Conservation (phyloP, 306 rosid genomes). For the Glycine soja region DNA sequence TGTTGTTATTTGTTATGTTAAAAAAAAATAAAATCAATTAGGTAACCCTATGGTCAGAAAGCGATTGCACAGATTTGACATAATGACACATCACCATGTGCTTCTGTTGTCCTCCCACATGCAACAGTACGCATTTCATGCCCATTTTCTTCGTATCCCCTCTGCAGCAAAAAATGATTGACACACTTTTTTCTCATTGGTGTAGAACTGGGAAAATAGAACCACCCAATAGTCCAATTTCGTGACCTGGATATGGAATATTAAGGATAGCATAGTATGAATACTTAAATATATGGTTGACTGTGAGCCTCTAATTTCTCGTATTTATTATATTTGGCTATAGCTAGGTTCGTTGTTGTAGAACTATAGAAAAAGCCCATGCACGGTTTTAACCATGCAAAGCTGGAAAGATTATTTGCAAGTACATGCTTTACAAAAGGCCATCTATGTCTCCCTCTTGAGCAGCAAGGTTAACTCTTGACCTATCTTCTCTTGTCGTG, state of each 20-base stretch:
- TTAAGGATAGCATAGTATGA: background rate
- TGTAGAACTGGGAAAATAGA: background rate
- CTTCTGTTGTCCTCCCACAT: conserved; percentile 64
- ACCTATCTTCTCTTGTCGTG: background rate
- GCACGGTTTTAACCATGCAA: background rate
- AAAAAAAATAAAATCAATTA: background rate
- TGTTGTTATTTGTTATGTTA: background rate
- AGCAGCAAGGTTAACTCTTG: no score
- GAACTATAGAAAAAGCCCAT: background rate
- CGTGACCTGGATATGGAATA: background rate
- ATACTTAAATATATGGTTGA: background rate
- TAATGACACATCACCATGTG: conserved; percentile 57
- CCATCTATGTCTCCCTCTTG: no score
- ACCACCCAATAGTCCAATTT: conserved; percentile 15
- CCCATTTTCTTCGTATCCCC: conserved; percentile 37
- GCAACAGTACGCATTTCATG: conserved; percentile 38
- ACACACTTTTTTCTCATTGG: conserved; percentile 46
- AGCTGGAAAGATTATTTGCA: background rate
- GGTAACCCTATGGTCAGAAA: conserved; percentile 36
- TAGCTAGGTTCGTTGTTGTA: background rate
- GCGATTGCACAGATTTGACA: conserved; percentile 59
- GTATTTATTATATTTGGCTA: background rate
- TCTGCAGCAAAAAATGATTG: conserved; percentile 46
- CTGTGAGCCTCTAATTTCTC: background rate
- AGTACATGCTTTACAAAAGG: background rate